Conservation (phyloP, 495 filamentous ascomycete species). For the Neurospora discreta region DNA sequence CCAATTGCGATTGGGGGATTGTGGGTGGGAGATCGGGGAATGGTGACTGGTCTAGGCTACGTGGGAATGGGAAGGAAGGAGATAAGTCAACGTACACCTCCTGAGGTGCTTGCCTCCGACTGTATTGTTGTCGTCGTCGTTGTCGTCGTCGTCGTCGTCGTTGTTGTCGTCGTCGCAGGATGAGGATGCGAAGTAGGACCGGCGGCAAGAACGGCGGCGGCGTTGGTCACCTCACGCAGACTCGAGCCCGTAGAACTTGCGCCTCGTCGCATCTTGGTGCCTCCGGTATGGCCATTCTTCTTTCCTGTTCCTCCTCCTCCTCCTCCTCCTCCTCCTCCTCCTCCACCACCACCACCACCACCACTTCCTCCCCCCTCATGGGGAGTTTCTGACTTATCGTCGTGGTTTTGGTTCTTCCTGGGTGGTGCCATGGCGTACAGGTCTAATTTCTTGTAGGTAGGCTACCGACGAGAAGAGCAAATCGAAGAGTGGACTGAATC, state of each 20-base stretch:
- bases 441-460: not conserved
- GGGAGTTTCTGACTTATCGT: conserved; percentile 34
- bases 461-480: not conserved
- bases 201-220: conserved; percentile 14
- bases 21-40: not conserved
- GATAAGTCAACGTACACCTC: conserved; percentile 19
- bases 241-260: conserved; percentile 35
- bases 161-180: conserved; percentile 8
- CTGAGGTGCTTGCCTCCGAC: conserved; percentile 14
- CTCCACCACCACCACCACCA: not conserved
- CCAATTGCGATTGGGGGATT: not conserved
- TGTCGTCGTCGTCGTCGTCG: conserved; percentile 1
- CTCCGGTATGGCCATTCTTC: conserved; percentile 27
- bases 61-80: not conserved
- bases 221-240: conserved; percentile 29
- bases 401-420: conserved; percentile 27
- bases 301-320: conserved; percentile 9
- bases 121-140: conserved; percentile 6
- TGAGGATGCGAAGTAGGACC: conserved; percentile 6
- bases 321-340: not conserved
- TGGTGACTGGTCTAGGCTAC: not conserved
- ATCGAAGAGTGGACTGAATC: not conserved
- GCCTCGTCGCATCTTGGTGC: conserved; percentile 34
- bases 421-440: conserved; percentile 22
- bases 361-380: conserved; percentile 4